These are phyloP conservation scores for Hymenoscyphus scutula DNA, from an alignment of 2,329 filamentous ascomycete genomes.

Conservation along the genomic window DNA sequence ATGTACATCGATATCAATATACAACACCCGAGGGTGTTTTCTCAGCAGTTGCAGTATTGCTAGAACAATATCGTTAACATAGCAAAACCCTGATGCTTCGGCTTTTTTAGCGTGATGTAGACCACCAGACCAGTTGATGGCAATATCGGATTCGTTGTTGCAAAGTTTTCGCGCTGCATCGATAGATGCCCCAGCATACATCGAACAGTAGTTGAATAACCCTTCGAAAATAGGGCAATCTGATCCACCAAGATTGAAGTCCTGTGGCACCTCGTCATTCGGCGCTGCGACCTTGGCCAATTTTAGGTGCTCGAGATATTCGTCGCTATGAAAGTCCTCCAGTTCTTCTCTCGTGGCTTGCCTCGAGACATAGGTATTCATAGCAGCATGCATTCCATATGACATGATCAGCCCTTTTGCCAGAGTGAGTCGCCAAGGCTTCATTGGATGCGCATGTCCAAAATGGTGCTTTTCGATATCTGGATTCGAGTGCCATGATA, in stretches of 20 bases:
- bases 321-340: conserved; percentile 77
- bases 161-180: conserved; percentile 89
- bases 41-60: conserved; percentile 86
- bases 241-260: conserved; percentile 83
- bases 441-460: conserved; percentile 96
- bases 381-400: conserved; percentile 93
- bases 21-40: conserved; percentile 79
- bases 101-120: conserved; percentile 94
- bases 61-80: conserved; percentile 97
- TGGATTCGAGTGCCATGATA: conserved; percentile 94
- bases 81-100: conserved; percentile 95
- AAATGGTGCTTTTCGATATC: conserved; percentile 97
- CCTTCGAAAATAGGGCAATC: conserved; percentile 98
- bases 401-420: conserved; percentile 93
- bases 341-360: conserved; percentile 86
- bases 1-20: conserved; percentile 92
- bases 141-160: conserved; percentile 86
- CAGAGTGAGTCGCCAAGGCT: conserved; percentile 93
- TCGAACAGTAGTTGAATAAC: conserved; percentile 89
- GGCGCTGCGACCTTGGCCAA: conserved; percentile 65
- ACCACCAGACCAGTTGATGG: conserved; percentile 95
- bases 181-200: conserved; percentile 87
- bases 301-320: conserved; percentile 87
- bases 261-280: conserved; percentile 60
- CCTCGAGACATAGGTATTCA: conserved; percentile 88